Evolutionary conservation across 768 basidiomycete genomes (phyloP), one percentile per base, ranked within the genome.

Genomic region (Holtermannia corniformis): DNA sequence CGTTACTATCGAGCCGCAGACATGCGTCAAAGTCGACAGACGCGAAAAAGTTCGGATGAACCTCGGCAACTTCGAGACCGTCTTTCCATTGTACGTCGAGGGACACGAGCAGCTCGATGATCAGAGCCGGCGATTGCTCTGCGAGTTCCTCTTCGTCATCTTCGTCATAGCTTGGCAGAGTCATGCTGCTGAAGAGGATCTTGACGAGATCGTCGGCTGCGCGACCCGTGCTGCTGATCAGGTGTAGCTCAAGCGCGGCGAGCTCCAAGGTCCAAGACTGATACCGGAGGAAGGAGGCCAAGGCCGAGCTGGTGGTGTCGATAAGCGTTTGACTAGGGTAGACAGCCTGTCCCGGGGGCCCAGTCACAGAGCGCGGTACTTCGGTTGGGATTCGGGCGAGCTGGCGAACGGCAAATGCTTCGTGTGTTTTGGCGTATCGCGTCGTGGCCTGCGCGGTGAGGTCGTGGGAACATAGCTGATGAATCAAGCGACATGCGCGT

Each of bases 41-140:
- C 2, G 73, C 76, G 28, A 88, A 77, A 47, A 70, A 60, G 24
- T 42, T 45, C 65, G 85, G 82, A 52, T 83, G 78, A 50, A 87
- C 67, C 20, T 83, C 76, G 14, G 79, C 72, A 1, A 83, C 80
- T 12, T 76, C 69, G 41, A 87, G 73, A 52, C 79, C 80, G 65
- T 96, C 92, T 4, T 79, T 79, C 91, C 91, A 96, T 50, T 86
- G 83, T 58, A 96, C 85, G 67, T 83, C 82, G 61, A 96, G 74
- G 0, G 87, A 87, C 64, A 87, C 84, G 44, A 96, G 76, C 49
- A 89, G 81, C 70, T 93, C 90, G 61, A 93, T 84, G 68, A 95
- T 83, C 22, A 86, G 80, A 61, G 88, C 77, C 50, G 88, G 81
- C 0, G 86, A 85, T 65, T 91, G 90, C 12, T 58, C 61, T 24